Conservation (phyloP, 345 rosid species). For the Citrus unshiu region DNA sequence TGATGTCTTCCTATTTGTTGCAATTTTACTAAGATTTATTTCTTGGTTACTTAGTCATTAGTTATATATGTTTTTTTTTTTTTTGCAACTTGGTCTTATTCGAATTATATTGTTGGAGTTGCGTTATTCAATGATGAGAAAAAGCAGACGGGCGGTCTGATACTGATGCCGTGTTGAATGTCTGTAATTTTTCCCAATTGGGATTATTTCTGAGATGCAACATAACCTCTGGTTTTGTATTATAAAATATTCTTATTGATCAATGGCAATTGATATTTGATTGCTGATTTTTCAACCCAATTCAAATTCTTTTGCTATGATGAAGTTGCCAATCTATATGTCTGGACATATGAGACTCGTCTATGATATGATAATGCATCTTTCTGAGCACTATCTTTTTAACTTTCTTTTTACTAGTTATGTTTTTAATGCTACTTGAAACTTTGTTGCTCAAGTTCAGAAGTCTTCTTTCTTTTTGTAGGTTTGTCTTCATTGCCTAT, state of each 20-base stretch:
- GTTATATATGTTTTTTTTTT: not conserved
- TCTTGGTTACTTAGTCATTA: not conserved
- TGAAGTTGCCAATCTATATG: conserved; percentile 50
- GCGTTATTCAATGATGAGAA: conserved; percentile 52
- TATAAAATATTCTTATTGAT: no score
- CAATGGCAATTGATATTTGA: not conserved
- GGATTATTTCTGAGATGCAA: conserved; percentile 56
- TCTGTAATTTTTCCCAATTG: conserved; percentile 50
- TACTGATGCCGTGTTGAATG: conserved; percentile 84
- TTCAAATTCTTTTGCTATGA: conserved; percentile 30
- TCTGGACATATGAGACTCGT: conserved; percentile 59
- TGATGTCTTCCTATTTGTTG: conserved; percentile 39
- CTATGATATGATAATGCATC: conserved; percentile 38
- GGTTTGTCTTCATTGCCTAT: no score
- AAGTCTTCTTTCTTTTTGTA: no score
- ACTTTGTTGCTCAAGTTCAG: no score
- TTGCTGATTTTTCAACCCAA: not conserved
- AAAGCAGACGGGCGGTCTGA: conserved; percentile 95
- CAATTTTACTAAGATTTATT: no score
- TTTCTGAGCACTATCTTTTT: conserved; percentile 41
- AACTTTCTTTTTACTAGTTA: no score
- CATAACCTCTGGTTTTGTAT: not conserved
- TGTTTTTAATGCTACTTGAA: no score
- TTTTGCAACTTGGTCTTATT: not conserved
- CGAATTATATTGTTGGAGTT: not conserved